Conservation (phyloP, 208 protist species). For the Trypanosoma platydactyli region DNA sequence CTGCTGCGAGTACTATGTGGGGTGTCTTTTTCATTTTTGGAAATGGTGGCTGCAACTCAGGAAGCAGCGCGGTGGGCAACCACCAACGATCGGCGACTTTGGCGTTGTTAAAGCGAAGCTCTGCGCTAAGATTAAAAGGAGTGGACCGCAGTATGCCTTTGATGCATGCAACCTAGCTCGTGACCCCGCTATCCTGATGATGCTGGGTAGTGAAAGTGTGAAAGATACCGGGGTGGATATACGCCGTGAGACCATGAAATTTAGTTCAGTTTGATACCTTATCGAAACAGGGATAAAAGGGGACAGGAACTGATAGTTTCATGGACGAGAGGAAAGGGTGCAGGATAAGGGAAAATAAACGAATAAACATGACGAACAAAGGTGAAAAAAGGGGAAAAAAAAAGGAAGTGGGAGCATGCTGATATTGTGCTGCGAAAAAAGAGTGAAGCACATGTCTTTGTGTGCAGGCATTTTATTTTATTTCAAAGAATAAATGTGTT, state of each 20-base stretch:
- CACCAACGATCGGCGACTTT: conserved; percentile 42
- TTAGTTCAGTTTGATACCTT: neutral
- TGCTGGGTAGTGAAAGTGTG: neutral
- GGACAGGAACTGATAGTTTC: neutral
- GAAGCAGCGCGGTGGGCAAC: conserved; percentile 16
- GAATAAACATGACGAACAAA: no score
- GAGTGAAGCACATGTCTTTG: no score
- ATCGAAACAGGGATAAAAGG: no score
- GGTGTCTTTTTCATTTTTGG: conserved; percentile 39
- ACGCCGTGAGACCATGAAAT: neutral
- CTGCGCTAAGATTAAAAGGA: conserved; percentile 27
- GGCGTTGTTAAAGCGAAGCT: conserved; percentile 32
- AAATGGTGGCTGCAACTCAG: conserved; percentile 36
- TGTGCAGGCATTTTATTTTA: no score
- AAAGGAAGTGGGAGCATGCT: no score
- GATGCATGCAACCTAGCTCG: conserved; percentile 3
- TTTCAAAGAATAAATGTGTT: no score
- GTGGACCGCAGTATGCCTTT: conserved; percentile 13
- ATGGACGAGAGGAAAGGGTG: neutral
- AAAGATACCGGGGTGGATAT: neutral
- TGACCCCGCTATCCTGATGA: neutral
- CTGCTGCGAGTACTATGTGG: conserved; percentile 41
- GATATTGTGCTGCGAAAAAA: no score
- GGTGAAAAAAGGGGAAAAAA: conserved; percentile 6
- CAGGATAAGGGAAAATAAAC: neutral